These are phyloP conservation scores for Haberlea rhodopensis DNA, from an alignment of 257 asterid species.

Conservation along the genomic window DNA sequence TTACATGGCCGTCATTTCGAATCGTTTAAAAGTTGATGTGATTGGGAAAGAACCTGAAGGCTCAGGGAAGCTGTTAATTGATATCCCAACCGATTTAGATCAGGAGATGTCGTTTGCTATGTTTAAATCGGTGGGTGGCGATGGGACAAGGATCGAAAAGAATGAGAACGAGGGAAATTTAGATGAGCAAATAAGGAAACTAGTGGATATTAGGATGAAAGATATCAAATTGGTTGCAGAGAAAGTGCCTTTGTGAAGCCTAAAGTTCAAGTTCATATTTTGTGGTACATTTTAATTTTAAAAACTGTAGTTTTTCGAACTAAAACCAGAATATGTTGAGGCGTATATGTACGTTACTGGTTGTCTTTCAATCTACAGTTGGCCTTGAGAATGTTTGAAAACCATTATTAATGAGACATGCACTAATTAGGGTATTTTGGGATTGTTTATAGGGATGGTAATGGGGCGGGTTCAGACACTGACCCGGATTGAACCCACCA, in stretches of 20 bases:
- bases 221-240: constrained; percentile 59
- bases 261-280: background rate
- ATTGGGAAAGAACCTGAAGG: constrained; percentile 74
- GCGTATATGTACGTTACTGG: background rate
- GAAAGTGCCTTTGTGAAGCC: constrained; percentile 44
- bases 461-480: too few relatives aligned
- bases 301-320: background rate
- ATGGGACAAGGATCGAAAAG: constrained; percentile 35
- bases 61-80: constrained; percentile 57
- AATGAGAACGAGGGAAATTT: constrained; percentile 45
- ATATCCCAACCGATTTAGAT: constrained; percentile 70
- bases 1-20: constrained; percentile 43
- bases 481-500: too few relatives aligned
- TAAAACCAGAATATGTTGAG: background rate
- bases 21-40: constrained; percentile 67
- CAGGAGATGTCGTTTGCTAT: constrained; percentile 70
- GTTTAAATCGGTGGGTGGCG: constrained; percentile 58
- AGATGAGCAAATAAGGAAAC: constrained; percentile 63
- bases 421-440: too few relatives aligned
- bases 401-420: too few relatives aligned
- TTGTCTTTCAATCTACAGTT: background rate
- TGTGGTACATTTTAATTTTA: background rate
- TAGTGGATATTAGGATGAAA: constrained; percentile 75
- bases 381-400: background rate
- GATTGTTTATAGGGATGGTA: too few relatives aligned